Conservation (phyloP, 371 early-diverging fungal genomes). For the Gilbertella persicaria region DNA sequence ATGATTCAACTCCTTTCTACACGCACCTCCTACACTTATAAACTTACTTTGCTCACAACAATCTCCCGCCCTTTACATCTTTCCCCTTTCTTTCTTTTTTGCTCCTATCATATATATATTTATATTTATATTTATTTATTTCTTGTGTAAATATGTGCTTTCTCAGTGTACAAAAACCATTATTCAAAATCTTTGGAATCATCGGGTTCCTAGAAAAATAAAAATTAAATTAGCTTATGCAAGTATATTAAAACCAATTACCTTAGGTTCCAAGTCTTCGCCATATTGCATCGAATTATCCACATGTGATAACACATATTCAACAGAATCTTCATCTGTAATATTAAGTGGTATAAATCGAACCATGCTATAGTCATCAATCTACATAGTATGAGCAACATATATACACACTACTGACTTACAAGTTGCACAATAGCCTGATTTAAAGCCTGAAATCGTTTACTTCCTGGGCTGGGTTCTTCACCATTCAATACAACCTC, state of each 20-base stretch:
- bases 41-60: neutral
- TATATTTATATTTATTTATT: neutral
- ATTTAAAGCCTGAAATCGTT: constrained; percentile 84
- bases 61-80: neutral
- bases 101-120: neutral
- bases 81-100: constrained; percentile 1
- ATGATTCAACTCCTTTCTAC: neutral
- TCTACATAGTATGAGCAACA: constrained; percentile 39
- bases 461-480: constrained; percentile 50
- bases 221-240: constrained; percentile 12
- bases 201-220: constrained; percentile 39
- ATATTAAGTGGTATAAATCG: constrained; percentile 93
- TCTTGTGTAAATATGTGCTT: neutral
- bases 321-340: constrained; percentile 92
- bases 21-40: neutral
- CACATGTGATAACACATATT: constrained; percentile 81
- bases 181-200: constrained; percentile 39
- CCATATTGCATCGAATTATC: constrained; percentile 97
- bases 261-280: constrained; percentile 95
- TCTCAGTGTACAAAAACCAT: too few species aligned
- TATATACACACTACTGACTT: too few species aligned
- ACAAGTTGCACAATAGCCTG: constrained; percentile 76
- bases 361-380: constrained; percentile 97
- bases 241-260: constrained; percentile 23
- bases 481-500: constrained; percentile 43